Conservation (phyloP, 352 stramenopile genomes). For the Phytophthora macrochlamydospora region DNA sequence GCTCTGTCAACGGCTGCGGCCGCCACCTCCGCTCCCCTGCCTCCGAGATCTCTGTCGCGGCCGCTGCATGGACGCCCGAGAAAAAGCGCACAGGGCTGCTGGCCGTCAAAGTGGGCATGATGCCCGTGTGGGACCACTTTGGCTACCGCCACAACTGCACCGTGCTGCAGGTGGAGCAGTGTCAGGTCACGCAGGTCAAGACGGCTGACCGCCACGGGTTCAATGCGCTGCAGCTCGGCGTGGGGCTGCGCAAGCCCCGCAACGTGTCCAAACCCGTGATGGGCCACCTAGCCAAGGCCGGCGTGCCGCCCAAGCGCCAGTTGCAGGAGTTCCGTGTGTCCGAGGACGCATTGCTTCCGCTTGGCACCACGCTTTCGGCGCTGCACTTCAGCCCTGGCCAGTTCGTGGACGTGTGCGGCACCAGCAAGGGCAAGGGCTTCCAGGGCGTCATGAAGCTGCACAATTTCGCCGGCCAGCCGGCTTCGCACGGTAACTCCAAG, state of each 20-base stretch:
- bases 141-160: slow-evolving; percentile 97
- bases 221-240: slow-evolving; percentile 95
- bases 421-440: slow-evolving; percentile 91
- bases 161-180: slow-evolving; percentile 90
- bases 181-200: slow-evolving; percentile 96
- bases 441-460: slow-evolving; percentile 99
- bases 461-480: slow-evolving; percentile 96
- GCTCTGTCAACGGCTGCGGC: slow-evolving; percentile 29
- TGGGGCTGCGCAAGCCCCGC: slow-evolving; percentile 95
- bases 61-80: slow-evolving; percentile 65
- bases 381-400: slow-evolving; percentile 98
- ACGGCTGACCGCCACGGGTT: slow-evolving; percentile 94
- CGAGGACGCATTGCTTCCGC: slow-evolving; percentile 84
- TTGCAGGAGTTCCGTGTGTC: slow-evolving; percentile 96
- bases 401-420: slow-evolving; percentile 97
- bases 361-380: slow-evolving; percentile 94
- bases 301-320: slow-evolving; percentile 93
- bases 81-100: slow-evolving; percentile 90
- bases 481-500: slow-evolving; percentile 98
- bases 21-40: slow-evolving; percentile 4
- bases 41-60: slow-evolving; percentile 21
- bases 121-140: slow-evolving; percentile 98
- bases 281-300: slow-evolving; percentile 92
- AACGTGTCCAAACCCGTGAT: slow-evolving; percentile 95
- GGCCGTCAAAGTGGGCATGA: slow-evolving; percentile 99